phyloP scores from a whole-genome alignment of 2,329 filamentous ascomycete genomes.

The Peltaster fructicola region DNA sequence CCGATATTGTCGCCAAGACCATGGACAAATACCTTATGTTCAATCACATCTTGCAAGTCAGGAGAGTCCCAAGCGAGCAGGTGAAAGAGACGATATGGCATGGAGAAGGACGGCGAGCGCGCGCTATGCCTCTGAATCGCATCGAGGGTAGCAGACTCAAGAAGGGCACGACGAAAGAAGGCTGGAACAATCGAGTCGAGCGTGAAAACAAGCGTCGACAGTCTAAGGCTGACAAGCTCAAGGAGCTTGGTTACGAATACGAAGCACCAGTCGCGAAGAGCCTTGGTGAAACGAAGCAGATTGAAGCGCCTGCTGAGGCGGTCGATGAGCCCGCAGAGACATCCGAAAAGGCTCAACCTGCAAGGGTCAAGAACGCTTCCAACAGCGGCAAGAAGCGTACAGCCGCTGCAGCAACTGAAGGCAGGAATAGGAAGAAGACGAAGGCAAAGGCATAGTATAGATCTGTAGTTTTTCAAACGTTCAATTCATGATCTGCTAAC shows the following conservation, averaged over 20 bases:
- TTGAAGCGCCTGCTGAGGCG: conserved; percentile 12
- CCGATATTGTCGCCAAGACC: conserved; percentile 79
- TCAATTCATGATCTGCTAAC: too few relatives aligned
- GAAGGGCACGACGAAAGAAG: conserved; percentile 51
- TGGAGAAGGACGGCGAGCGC: conserved; percentile 79
- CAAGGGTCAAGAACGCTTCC: conserved; percentile 11
- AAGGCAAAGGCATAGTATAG: conserved; percentile 6
- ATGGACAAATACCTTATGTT: conserved; percentile 98
- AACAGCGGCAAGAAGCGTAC: conserved; percentile 19
- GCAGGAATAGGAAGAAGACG: conserved; percentile 15
- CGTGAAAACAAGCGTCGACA: conserved; percentile 55
- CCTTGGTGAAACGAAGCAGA: conserved; percentile 22
- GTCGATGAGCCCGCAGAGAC: conserved; percentile 3
- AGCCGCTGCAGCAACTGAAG: conserved; percentile 18
- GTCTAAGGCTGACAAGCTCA: conserved; percentile 55
- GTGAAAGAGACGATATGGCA: conserved; percentile 73
- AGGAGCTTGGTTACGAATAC: conserved; percentile 70
- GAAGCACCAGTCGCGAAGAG: conserved; percentile 37
- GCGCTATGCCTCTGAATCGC: conserved; percentile 72
- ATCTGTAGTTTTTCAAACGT: conserved; percentile 1
- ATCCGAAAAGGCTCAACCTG: conserved; percentile 3
- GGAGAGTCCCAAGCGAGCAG: conserved; percentile 56
- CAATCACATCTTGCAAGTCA: conserved; percentile 81
- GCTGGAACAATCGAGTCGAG: conserved; percentile 61
- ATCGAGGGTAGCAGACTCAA: conserved; percentile 62